Conservation (phyloP, 495 filamentous ascomycete species). For the Umbilicaria muhlenbergii region DNA sequence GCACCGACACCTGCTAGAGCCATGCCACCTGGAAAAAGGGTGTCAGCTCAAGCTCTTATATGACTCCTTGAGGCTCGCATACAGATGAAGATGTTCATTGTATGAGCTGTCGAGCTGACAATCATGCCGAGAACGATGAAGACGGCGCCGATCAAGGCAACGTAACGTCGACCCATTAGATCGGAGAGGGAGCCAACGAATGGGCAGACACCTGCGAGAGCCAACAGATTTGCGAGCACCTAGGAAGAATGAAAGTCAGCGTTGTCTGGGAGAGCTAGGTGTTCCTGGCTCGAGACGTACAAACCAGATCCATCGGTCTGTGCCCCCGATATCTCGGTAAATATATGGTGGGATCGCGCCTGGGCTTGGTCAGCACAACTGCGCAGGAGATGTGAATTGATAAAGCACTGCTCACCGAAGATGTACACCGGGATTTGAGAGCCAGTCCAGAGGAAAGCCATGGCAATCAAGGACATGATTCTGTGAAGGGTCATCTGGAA, state of each 20-base stretch:
- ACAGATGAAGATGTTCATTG: slow-evolving; percentile 59
- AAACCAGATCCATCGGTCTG: slow-evolving; percentile 60
- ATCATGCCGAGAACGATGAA: slow-evolving; percentile 53
- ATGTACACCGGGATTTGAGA: slow-evolving; percentile 50
- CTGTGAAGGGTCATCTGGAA: slow-evolving; percentile 38
- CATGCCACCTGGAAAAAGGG: slow-evolving; percentile 35
- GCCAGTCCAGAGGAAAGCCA: slow-evolving; percentile 52
- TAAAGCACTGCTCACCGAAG: slow-evolving; percentile 25
- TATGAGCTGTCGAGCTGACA: slow-evolving; percentile 43
- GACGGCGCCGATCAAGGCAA: slow-evolving; percentile 42
- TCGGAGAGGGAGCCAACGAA: slow-evolving; percentile 61
- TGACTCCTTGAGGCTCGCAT: slow-evolving; percentile 10
- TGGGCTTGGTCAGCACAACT: slow-evolving; percentile 3
- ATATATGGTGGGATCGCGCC: slow-evolving; percentile 48
- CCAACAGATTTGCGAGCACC: slow-evolving; percentile 49
- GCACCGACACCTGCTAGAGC: slow-evolving; percentile 45
- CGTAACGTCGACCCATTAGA: slow-evolving; percentile 49
- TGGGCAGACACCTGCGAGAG: slow-evolving; percentile 51
- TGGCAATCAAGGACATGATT: slow-evolving; percentile 43
- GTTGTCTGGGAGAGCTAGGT: background rate
- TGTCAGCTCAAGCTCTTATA: slow-evolving; percentile 18
- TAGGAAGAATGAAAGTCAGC: slow-evolving; percentile 2
- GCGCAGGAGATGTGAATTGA: background rate
- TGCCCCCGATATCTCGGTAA: slow-evolving; percentile 48
- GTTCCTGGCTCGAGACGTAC: slow-evolving; percentile 15